Base-by-base conservation (phyloP, 2,329 filamentous ascomycete genomes). In the Aspergillus sp. region DNA sequence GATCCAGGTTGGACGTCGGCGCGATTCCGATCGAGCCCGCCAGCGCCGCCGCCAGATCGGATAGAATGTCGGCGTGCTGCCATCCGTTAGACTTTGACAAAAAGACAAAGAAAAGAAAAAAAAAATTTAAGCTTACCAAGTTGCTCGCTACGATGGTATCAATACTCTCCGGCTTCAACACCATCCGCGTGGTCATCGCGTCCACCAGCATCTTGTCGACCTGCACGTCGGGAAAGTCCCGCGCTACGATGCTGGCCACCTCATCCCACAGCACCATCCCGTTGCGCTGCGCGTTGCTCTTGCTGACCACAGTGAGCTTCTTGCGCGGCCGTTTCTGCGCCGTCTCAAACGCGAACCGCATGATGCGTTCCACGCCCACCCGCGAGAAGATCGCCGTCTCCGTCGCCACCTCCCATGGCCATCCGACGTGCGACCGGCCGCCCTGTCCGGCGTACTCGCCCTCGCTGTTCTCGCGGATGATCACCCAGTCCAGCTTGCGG, bases 21-120 rank as follows among this genome's bases (percentile, higher is more conserved):
- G 86, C 86, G 52, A 90, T 88, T 8, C 87, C 86, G 54, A 89
- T 89, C 2, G 81, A 85, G 0, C 86, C 86, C 2, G 86, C 86
- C 6, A 89, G 73, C 0, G 85, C 84, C 13, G 87, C 86, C 5
- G 86, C 87, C 17, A 89, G 74, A 61, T 89, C 86, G 0, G 85
- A 87, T 4, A 89, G 78, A 46, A 88, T 87, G 56, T 88, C 85
- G 5, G 83, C 84, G 68, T 80, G 65, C 64, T 72, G 43, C 24
- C 32, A 16, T 33, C 9, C 17, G 7, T 30, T 19, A 20, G 14
- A 45, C 3, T 2, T 4, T n/a, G 26, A 45, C 9, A 8, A 35
- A 47, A 43, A n/a, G 11, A 33, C 26, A 48, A 11, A 1, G 13
- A 2, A 40, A 32, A 36, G 35, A 1, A 13, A 65, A n/a, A n/a